phyloP scores from a whole-genome alignment of 75 land plant species.

The Isoetes taiwanensis region DNA sequence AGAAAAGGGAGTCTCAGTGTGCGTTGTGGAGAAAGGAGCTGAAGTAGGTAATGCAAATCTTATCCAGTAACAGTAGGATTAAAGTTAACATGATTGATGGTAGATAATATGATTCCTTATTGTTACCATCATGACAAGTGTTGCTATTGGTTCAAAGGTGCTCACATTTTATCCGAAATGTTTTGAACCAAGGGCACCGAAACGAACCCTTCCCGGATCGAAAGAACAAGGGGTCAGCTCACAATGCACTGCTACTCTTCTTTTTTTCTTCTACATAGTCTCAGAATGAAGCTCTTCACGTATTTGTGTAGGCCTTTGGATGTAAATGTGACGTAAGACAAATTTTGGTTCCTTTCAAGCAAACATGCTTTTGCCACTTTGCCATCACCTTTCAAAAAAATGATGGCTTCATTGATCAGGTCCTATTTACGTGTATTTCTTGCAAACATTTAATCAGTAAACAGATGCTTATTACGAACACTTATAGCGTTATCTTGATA shows the following conservation, averaged over 20 bases:
- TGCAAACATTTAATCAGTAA: no score
- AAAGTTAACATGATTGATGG: no score
- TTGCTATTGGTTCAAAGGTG: conserved; percentile 35
- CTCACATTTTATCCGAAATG: conserved; percentile 92
- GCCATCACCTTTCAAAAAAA: conserved; percentile 84
- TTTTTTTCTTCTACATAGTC: no score
- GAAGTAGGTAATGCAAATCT: no score
- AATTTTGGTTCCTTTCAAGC: conserved; percentile 74
- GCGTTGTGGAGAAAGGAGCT: conserved; percentile 85
- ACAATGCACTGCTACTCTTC: no score
- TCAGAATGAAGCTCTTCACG: no score
- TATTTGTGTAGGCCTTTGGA: no score
- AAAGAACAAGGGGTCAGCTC: conserved; percentile 68
- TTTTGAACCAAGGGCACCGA: conserved; percentile 77
- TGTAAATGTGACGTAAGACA: conserved; percentile 76
- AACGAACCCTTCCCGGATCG: conserved; percentile 81
- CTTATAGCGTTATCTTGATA: no score
- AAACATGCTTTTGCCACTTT: conserved; percentile 46
- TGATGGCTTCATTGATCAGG: conserved; percentile 10
- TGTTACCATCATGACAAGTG: no score
- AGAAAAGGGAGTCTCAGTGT: conserved; percentile 54
- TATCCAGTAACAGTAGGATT: no score
- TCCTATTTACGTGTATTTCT: not conserved
- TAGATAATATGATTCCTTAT: no score
- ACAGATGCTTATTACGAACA: no score